Base-by-base conservation (phyloP, 2,329 filamentous ascomycete genomes). In the Metarhizium rileyi region DNA sequence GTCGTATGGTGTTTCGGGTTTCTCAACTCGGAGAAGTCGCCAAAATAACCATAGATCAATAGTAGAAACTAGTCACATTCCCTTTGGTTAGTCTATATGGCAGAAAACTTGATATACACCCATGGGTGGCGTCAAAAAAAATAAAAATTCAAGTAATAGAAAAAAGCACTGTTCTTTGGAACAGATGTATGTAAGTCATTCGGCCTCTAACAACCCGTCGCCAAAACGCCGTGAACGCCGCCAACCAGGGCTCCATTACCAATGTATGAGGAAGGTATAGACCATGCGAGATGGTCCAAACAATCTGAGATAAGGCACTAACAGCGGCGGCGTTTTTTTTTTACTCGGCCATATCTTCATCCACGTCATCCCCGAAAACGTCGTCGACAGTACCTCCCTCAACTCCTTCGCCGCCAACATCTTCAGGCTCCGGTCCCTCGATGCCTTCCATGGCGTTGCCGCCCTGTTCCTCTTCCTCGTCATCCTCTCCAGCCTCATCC, bases 281-380 rank as follows among this genome's bases (percentile, higher is more conserved):
- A 22, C 12, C 23, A 27, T 20, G n/a, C 9, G 14, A 33, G 1
- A 14, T 8, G 30, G 30, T 14, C 30, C 12, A 33, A 33, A 33
- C 30, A 33, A 14, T 14, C 1, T 26, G 41, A 8, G 22, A 43
- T n/a, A 26, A 7, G 41, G 25, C 20, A 23, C 8, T 7, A 20
- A 8, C 6, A n/a, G 16, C 26, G 43, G 18, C 28, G 27, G n/a
- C n/a, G n/a, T n/a, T n/a, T n/a, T n/a, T n/a, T n/a, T n/a, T 25
- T 26, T 65, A 60, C 52, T 76, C 75, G 23, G 73, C 77, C 70
- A 79, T 76, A 46, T 81, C 79, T 61, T 80, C 72, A 54, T 78
- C 75, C 45, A 71, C 72, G 57, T 78, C 74, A 40, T 72, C 71
- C 3, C 71, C 76, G 51, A 78, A 77, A 44, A 80, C 69, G 56